Evolutionary conservation across 345 rosid genomes (phyloP).

Genomic region (Citropsis articulata): DNA sequence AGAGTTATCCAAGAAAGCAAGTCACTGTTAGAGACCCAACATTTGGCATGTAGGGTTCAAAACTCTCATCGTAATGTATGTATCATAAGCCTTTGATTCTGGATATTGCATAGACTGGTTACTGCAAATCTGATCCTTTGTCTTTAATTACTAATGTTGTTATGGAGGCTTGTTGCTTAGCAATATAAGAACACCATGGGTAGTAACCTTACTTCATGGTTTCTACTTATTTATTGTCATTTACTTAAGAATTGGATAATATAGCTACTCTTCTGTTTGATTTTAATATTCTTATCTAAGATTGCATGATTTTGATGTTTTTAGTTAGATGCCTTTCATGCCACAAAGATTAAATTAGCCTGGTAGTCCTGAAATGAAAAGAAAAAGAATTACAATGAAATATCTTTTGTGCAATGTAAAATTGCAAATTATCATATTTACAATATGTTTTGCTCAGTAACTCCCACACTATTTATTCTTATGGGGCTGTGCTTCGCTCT

Average conservation of each 20-base stretch:
- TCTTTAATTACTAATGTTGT: background rate
- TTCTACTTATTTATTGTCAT: background rate
- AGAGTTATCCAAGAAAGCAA: constrained; percentile 98
- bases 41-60: constrained; percentile 36
- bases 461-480: background rate
- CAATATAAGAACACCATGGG: background rate
- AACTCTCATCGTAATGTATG: constrained; percentile 45
- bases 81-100: constrained; percentile 7
- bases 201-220: background rate
- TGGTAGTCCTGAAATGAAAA: background rate
- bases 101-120: background rate
- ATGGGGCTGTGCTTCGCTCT: background rate
- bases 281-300: background rate
- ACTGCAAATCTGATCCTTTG: background rate
- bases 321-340: background rate
- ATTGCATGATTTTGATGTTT: background rate
- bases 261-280: background rate
- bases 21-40: constrained; percentile 71
- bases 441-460: background rate
- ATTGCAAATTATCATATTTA: background rate
- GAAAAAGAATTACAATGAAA: background rate
- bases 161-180: background rate
- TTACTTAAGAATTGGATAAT: background rate
- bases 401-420: background rate
- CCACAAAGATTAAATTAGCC: background rate